Base-by-base conservation (phyloP, 305 asterid genomes). In the Fraxinus xanthoxyloides region DNA sequence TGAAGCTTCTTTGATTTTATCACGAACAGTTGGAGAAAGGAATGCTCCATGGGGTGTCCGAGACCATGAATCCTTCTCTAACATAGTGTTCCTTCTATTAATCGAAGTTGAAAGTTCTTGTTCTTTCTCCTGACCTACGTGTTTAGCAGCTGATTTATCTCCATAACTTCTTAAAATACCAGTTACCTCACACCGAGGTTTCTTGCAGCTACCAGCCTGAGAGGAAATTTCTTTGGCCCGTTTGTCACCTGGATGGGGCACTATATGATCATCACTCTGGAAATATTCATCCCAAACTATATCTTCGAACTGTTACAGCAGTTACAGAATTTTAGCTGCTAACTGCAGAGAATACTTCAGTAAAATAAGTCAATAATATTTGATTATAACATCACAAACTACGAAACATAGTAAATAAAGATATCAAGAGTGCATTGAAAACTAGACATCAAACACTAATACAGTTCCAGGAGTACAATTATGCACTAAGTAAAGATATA, bases 271-370 rank as follows among this genome's bases (percentile, higher is more conserved):
- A 76, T 83, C 90, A 26, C 82, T 77, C 76, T 77, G 86, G 82
- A 80, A 87, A 83, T 87, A 82, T 75, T 88, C 91, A 82, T 87
- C 90, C 93, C 93, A 88, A 48, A 35, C 78, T 30, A 86, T 82
- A 80, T 90, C 90, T 81, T 85, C 93, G 38, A 90, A 80, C 93
- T 90, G 90, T 75, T 84, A 84, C 81, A 90, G 40, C 84, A 84
- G 81, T 79, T 77, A 83, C 73, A 83, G 79, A 82, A 84, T 76
- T 80, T 86, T 87, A 87, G 90, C 80, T 63, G 84, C 82, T 76
- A 70, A 61, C 82, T 79, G 86, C 88, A 86, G 75, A 83, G 31
- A 77, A 77, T 80, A 74, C 85, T 83, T 85, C 82, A 69, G 65
- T 38, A 78, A 84, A 83, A 79, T 84, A 81, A 82, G 85, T 76